Percentiles rank a stretch among this genome's conserved stretches.
These are phyloP conservation scores for Pseudoperonospora humuli DNA, from an alignment of 352 stramenopile species.

Conservation along the genomic window DNA sequence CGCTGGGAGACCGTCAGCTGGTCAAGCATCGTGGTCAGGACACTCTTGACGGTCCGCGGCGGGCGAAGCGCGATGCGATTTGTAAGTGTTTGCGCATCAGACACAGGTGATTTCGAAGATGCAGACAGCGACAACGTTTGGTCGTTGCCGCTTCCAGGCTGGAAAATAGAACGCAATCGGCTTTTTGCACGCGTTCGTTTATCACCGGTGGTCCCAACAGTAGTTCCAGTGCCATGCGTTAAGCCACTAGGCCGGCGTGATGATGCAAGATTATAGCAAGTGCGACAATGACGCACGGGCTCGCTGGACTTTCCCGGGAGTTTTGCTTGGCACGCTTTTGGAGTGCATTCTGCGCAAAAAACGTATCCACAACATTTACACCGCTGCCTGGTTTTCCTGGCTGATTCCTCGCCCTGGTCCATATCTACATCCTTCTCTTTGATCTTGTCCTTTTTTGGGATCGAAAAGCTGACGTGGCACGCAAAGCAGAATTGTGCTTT, in stretches of 20 bases:
- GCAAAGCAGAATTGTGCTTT: conserved; percentile 65
- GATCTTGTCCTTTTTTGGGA: conserved; percentile 35
- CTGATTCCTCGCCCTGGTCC: conserved; percentile 6
- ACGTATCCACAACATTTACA: conserved; percentile 83
- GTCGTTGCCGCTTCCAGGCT: conserved; percentile 19
- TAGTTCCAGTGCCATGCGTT: conserved; percentile 33
- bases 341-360: conserved; percentile 71
- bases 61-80: conserved; percentile 60
- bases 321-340: conserved; percentile 67
- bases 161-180: conserved; percentile 60
- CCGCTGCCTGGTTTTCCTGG: conserved; percentile 40
- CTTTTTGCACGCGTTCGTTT: conserved; percentile 31
- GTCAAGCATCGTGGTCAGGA: conserved; percentile 77
- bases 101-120: conserved; percentile 4
- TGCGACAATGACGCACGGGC: conserved; percentile 60
- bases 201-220: conserved; percentile 16
- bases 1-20: conserved; percentile 76
- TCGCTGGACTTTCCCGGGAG: conserved; percentile 49
- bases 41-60: conserved; percentile 74
- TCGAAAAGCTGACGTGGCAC: conserved; percentile 50
- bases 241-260: conserved; percentile 48
- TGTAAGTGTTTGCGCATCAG: conserved; percentile 40
- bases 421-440: conserved; percentile 8
- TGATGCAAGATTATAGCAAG: conserved; percentile 72
- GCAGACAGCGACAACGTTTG: conserved; percentile 8